These are phyloP conservation scores for Rhodotorula sp. DNA, from an alignment of 1,284 basidiomycete species.

Conservation along the genomic window DNA sequence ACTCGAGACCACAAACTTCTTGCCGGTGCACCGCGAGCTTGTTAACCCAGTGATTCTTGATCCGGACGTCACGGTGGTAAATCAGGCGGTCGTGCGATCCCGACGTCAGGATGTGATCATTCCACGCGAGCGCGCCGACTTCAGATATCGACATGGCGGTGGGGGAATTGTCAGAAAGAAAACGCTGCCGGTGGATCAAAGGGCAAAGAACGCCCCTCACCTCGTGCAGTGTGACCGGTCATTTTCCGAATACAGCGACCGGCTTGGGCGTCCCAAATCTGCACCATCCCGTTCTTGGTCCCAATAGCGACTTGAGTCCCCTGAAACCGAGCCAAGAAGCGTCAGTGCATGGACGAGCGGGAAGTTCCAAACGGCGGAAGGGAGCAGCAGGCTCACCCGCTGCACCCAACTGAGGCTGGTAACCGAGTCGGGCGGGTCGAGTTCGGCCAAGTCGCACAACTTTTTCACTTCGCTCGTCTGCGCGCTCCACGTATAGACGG, in stretches of 20 bases:
- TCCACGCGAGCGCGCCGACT: conserved; percentile 94
- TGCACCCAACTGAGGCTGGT: conserved; percentile 91
- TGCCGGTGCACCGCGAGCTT: conserved; percentile 81
- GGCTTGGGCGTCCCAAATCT: conserved; percentile 78
- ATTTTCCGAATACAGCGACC: conserved; percentile 75
- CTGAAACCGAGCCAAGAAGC: conserved; percentile 48
- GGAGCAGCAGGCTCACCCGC: conserved; percentile 56
- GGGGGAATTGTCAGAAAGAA: background rate
- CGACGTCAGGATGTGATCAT: conserved; percentile 78
- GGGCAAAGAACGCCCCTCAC: background rate
- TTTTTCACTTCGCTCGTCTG: conserved; percentile 88
- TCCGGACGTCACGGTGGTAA: conserved; percentile 85
- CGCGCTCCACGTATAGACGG: conserved; percentile 96
- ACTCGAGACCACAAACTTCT: conserved; percentile 94
- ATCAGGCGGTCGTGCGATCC: conserved; percentile 90
- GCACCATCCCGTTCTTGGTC: conserved; percentile 78
- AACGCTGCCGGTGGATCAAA: background rate
- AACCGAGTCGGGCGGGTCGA: conserved; percentile 57
- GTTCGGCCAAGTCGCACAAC: conserved; percentile 72
- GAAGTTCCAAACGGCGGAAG: background rate
- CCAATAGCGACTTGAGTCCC: conserved; percentile 89
- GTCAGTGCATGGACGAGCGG: background rate
- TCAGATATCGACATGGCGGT: background rate
- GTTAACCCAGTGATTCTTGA: conserved; percentile 67
- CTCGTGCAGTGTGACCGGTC: conserved; percentile 75